Evolutionary conservation across 2,329 filamentous ascomycete genomes (phyloP).

Genomic region (Periglandula ipomoeae): DNA sequence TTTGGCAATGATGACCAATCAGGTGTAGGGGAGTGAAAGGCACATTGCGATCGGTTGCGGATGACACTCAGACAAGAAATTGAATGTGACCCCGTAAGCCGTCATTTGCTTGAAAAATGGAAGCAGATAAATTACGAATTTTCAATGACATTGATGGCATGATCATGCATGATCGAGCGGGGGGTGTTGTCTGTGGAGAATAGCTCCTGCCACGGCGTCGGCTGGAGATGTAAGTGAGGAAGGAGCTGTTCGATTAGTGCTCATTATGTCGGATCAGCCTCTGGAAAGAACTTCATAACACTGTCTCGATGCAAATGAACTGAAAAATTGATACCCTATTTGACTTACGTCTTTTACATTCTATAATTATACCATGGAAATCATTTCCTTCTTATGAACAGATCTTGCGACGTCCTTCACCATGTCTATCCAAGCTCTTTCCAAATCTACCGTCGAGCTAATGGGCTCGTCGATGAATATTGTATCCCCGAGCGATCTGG

Average conservation of each 20-base stretch:
- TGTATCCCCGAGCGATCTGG: constrained; percentile 47
- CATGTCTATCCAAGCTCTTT: constrained; percentile 43
- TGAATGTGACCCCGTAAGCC: no score
- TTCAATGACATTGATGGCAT: not conserved
- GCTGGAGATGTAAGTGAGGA: not conserved
- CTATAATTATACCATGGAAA: not conserved
- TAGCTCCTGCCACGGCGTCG: constrained; percentile 2
- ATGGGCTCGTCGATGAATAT: constrained; percentile 55
- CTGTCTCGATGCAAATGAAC: no score
- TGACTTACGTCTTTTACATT: not conserved
- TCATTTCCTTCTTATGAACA: not conserved
- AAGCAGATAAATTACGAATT: no score
- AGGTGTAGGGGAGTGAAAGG: not conserved
- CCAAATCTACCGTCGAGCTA: constrained; percentile 39
- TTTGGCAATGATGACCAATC: not conserved
- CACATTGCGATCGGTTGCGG: not conserved
- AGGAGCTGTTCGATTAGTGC: no score
- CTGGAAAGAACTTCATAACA: no score
- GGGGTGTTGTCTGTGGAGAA: not conserved
- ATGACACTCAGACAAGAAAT: not conserved
- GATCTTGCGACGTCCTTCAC: constrained; percentile 1
- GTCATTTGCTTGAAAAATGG: no score
- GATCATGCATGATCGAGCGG: not conserved
- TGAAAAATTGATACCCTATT: no score
- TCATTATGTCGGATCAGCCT: no score